Base-by-base conservation (phyloP, 2,329 filamentous ascomycete species). In the Trichoderma asperellum region DNA sequence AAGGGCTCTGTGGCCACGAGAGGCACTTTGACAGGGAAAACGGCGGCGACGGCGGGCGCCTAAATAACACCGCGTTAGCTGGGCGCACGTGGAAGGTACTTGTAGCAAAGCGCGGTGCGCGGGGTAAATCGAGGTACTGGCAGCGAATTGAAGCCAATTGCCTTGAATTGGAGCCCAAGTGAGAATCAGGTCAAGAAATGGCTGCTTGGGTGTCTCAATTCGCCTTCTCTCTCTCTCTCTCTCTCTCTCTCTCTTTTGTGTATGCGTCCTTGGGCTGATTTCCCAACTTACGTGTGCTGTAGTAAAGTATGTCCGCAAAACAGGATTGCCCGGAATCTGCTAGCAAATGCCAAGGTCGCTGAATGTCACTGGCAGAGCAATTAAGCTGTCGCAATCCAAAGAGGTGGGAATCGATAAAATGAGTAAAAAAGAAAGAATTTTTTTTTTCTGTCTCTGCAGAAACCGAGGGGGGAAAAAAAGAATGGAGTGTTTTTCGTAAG, bases 61-160 rank as follows among this genome's bases (percentile, higher is more conserved):
- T 56, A 56, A 56, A 56, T 40, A 27, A 21, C 59, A 61, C 59
- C 59, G 59, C 32, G 59, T 61, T 35, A 61, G 59, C 40, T 49
- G 59, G 59, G 29, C 40, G 40, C 59, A 61, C 59, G 40, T 58
- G 56, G 14, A 43, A 43, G 40, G 40, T 61, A 32, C 58, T 61
- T 61, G 58, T 21, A 16, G 32, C 40, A 49, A 34, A 35, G 59
- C 59, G 59, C 27, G 8, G 11, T 61, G 59, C 59, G 59, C 59
- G 59, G 59, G 59, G 59, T 61, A 61, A 61, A 60, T 47, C 10
- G 40, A 49, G 59, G 59, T 24, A 43, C 40, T 18, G 37, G 37
- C 37, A 61, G 29, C 27, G 27, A 47, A n/a, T 34, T 61, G 59
- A 49, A 34, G 59, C 40, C 27, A 49, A 49, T 49, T 43, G 40